These are phyloP conservation scores for Scutellaria baicalensis DNA, from an alignment of 257 asterid genomes.

Conservation along the genomic window DNA sequence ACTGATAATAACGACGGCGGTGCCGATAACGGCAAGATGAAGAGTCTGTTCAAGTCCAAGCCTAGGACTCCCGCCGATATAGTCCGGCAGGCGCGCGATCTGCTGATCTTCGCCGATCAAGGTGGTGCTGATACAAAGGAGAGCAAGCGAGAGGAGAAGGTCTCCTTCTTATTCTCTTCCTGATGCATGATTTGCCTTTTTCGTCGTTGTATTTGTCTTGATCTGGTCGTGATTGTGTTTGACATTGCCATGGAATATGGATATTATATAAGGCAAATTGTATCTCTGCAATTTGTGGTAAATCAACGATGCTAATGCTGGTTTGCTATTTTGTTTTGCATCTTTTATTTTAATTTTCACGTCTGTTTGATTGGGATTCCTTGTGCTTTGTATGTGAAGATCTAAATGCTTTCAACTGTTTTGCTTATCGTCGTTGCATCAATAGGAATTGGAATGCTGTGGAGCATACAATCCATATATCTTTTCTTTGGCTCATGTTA, in stretches of 20 bases:
- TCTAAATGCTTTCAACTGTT: not conserved
- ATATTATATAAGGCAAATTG: not conserved
- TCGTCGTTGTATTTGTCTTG: not conserved
- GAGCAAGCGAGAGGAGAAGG: conserved; percentile 87
- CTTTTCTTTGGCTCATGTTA: not conserved
- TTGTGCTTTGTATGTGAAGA: not conserved
- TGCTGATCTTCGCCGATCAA: conserved; percentile 54
- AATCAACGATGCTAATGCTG: not conserved
- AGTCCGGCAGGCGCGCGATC: conserved; percentile 86
- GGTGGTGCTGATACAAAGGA: conserved; percentile 51
- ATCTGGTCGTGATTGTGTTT: conserved; percentile 11
- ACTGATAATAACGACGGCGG: conserved; percentile 23
- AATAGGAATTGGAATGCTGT: not conserved
- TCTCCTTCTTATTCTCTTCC: not conserved
- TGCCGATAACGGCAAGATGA: conserved; percentile 45
- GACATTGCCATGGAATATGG: conserved; percentile 3
- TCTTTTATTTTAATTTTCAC: not conserved
- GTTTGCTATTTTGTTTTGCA: not conserved
- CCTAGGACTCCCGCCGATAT: conserved; percentile 81
- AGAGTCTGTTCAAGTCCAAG: conserved; percentile 71
- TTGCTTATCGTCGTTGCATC: conserved; percentile 2
- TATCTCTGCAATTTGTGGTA: not conserved
- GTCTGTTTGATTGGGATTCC: not conserved
- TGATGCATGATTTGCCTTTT: not conserved
- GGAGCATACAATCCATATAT: not conserved